Percentiles rank a stretch among this genome's conserved stretches.
Conservation (phyloP, 257 asterid species). For the Gentiana macrophylla region DNA sequence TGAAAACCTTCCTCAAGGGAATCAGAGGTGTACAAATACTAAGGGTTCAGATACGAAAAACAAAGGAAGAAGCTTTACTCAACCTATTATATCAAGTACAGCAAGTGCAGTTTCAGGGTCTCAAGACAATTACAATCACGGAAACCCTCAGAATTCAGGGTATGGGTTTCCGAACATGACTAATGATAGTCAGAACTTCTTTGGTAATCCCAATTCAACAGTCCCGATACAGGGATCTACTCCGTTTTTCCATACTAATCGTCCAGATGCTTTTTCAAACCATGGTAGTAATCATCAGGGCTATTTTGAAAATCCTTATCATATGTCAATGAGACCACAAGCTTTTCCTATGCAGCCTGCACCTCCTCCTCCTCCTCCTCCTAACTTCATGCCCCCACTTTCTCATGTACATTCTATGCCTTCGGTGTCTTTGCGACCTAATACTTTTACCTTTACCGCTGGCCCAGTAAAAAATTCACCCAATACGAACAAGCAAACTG, state of each 20-base stretch:
- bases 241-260: constrained; percentile 22
- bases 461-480: constrained; percentile 20
- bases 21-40: constrained; percentile 56
- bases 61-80: constrained; percentile 47
- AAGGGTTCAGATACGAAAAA: constrained; percentile 57
- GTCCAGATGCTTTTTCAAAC: constrained; percentile 32
- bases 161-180: constrained; percentile 53
- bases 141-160: constrained; percentile 35
- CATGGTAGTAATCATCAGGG: constrained; percentile 29
- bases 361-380: constrained; percentile 22
- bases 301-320: constrained; percentile 48
- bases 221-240: constrained; percentile 34
- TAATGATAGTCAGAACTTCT: constrained; percentile 40
- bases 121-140: constrained; percentile 45
- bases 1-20: constrained; percentile 40
- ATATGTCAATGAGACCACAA: constrained; percentile 36
- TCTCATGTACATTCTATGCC: constrained; percentile 14
- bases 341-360: constrained; percentile 32
- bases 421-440: constrained; percentile 19
- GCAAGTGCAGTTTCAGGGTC: constrained; percentile 29
- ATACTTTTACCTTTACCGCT: constrained; percentile 22
- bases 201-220: constrained; percentile 32
- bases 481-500: constrained; percentile 22
- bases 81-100: constrained; percentile 43
- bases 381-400: constrained; percentile 22